phyloP scores from a whole-genome alignment of 2,329 filamentous ascomycete genomes.

The Paecilomyces fulvus region DNA sequence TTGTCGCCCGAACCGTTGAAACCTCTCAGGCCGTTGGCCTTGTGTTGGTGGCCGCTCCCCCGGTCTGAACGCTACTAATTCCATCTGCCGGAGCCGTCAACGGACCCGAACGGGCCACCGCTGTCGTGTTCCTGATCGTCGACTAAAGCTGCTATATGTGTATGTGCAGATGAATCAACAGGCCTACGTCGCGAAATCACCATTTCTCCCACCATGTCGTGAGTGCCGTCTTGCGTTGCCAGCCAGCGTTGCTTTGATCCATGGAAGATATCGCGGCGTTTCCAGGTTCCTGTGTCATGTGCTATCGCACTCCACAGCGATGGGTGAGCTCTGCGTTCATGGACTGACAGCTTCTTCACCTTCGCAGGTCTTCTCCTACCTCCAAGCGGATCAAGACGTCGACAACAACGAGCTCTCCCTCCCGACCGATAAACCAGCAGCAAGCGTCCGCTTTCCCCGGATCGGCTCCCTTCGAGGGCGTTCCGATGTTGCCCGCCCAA shows the following conservation, averaged over 20 bases:
- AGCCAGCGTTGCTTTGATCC: slow-evolving; percentile 1
- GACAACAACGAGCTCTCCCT: slow-evolving; percentile 23
- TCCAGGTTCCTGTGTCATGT: neutral
- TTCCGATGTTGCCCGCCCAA: slow-evolving; percentile 32
- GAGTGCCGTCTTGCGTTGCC: slow-evolving; percentile 17
- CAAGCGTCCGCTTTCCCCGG: slow-evolving; percentile 28
- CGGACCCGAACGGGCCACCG: slow-evolving; percentile 1
- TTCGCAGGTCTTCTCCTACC: slow-evolving; percentile 30
- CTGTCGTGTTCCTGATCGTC: slow-evolving; percentile 13
- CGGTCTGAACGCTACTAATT: slow-evolving; percentile 2
- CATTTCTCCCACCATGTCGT: slow-evolving; percentile 32
- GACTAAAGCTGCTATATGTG: slow-evolving; percentile 19
- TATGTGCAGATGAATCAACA: slow-evolving; percentile 32
- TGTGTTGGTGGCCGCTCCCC: slow-evolving; percentile 2
- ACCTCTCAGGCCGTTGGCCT: neutral
- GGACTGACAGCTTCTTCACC: slow-evolving; percentile 5
- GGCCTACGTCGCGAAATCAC: slow-evolving; percentile 26
- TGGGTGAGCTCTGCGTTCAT: neutral
- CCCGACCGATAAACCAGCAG: slow-evolving; percentile 31
- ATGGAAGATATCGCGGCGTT: neutral
- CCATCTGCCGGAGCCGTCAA: slow-evolving; percentile 6
- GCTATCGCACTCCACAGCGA: neutral
- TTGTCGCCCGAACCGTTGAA: neutral
- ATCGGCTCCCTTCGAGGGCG: slow-evolving; percentile 28
- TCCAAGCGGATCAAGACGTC: slow-evolving; percentile 36